A percentile compares a stretch with the other conserved stretches of the same genome.
Conservation (phyloP, 73 alveolate genomes). For the Tetrahymena thermophila region DNA sequence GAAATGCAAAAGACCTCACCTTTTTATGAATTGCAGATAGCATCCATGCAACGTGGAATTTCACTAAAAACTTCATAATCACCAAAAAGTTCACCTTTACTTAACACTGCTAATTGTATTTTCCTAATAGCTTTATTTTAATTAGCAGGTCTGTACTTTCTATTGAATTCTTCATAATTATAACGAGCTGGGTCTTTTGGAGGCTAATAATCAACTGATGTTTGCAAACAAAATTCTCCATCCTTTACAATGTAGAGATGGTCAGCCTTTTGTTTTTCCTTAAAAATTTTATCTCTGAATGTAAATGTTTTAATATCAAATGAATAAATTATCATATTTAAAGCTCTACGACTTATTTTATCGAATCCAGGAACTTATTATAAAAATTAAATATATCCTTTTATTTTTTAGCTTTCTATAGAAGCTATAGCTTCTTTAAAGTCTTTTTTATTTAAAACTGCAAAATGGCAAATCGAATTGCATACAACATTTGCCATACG, state of each 20-base stretch:
- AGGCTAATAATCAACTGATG: background rate
- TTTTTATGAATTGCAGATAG: background rate
- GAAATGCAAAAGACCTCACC: background rate
- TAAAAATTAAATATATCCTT: background rate
- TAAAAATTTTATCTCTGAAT: background rate
- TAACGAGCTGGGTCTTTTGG: background rate
- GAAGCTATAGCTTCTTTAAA: slow-evolving; percentile 9
- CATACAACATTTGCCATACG: slow-evolving; percentile 42
- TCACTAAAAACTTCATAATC: background rate
- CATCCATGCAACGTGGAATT: background rate
- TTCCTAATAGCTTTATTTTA: background rate
- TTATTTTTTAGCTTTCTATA: background rate
- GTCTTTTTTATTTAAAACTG: slow-evolving; percentile 21
- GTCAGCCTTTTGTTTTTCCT: background rate
- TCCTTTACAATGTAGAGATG: background rate
- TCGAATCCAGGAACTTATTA: background rate
- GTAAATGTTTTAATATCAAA: background rate
- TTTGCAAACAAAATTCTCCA: background rate
- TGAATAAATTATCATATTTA: background rate
- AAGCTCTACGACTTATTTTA: background rate
- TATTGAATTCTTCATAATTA: background rate
- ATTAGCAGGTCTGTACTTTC: background rate
- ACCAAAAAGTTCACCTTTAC: background rate
- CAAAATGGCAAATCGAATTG: slow-evolving; percentile 18
- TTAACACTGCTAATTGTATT: background rate